phyloP scores from a whole-genome alignment of 805 yeast species.

The Crinitomyces ghanaensis region DNA sequence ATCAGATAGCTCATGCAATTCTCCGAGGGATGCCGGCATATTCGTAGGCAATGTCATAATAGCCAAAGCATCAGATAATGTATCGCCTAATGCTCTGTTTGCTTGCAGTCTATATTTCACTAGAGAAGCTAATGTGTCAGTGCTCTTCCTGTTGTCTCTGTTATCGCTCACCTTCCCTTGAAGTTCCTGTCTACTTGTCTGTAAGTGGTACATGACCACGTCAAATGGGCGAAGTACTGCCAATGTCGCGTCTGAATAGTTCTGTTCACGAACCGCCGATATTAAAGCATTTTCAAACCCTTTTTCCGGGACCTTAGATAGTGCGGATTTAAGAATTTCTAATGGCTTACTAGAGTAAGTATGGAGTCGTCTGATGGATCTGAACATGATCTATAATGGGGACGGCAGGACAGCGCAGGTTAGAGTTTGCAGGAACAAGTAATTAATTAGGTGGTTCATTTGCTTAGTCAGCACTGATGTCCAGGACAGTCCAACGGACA shows the following conservation, averaged over 20 bases:
- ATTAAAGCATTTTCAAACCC: slow-evolving; percentile 45
- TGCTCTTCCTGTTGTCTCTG: slow-evolving; percentile 30
- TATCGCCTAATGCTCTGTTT: slow-evolving; percentile 27
- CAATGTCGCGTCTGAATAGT: slow-evolving; percentile 40
- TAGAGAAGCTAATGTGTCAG: slow-evolving; percentile 36
- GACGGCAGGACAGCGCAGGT: too few species aligned
- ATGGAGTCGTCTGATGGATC: too few species aligned
- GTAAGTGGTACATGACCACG: slow-evolving; percentile 45
- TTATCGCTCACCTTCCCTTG: slow-evolving; percentile 23
- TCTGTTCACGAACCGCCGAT: slow-evolving; percentile 36
- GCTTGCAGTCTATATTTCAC: slow-evolving; percentile 34
- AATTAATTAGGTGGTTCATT: too few species aligned
- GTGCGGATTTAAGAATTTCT: slow-evolving; percentile 31
- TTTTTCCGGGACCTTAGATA: slow-evolving; percentile 34
- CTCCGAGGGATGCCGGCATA: slow-evolving; percentile 43
- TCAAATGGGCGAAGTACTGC: slow-evolving; percentile 37
- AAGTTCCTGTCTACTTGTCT: slow-evolving; percentile 28
- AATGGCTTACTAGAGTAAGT: too few species aligned
- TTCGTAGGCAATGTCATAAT: slow-evolving; percentile 57
- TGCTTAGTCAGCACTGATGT: too few species aligned
- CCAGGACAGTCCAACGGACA: too few species aligned
- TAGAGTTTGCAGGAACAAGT: too few species aligned
- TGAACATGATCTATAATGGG: too few species aligned
- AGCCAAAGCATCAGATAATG: slow-evolving; percentile 38
- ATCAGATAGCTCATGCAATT: slow-evolving; percentile 66